Base-by-base conservation (phyloP, 176 grass and related monocot species). In the Chrysopogon serrulatus region DNA sequence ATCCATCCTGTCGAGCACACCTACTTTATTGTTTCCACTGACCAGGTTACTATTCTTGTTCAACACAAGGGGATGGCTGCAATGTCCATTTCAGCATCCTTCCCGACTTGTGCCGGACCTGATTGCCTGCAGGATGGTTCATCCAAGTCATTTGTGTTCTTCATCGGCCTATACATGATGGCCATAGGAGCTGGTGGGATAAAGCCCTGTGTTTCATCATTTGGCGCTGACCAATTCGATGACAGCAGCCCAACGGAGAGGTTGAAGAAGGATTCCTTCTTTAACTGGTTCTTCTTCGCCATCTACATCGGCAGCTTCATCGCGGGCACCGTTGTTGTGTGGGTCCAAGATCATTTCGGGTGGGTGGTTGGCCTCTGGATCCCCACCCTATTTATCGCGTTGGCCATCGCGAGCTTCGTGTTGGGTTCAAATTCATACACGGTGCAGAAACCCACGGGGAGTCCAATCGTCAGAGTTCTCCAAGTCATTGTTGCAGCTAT, bases 261-360 rank as follows among this genome's bases (percentile, higher is more conserved):
- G 76, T 35, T 71, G 32, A 87, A 82, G 63, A 90, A 90, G 66
- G 86, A 47, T 53, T 93, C 91, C 76, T 93, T 97, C 70, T 97
- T 97, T 33, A 97, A 97, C 74, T 97, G 94, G 94, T 97, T 91
- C 82, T 97, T 91, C 77, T 91, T 97, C 73, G 85, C 89, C 13
- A 93, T 93, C 56, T 91, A 97, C 39, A 93, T 93, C n/a, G 94
- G 94, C 31, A 86, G 89, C 80, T 82, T 93, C 36, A 48, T 93
- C 47, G 89, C 94, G 13, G 89, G 94, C 74, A 88, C 86, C 40
- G 60, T 86, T 66, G 53, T 97, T 34, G 94, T 97, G 60, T 97
- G 88, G 83, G 81, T 91, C 48, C 94, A 97, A 87, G 94, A 97
- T 82, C 88, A 88, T 51, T 97, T 67, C 74, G 94, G 94, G 33